A percentile compares a stretch with the other conserved stretches of the same genome.
Conservation (phyloP, 805 yeast species). For the Naumovozyma dairenensis region DNA sequence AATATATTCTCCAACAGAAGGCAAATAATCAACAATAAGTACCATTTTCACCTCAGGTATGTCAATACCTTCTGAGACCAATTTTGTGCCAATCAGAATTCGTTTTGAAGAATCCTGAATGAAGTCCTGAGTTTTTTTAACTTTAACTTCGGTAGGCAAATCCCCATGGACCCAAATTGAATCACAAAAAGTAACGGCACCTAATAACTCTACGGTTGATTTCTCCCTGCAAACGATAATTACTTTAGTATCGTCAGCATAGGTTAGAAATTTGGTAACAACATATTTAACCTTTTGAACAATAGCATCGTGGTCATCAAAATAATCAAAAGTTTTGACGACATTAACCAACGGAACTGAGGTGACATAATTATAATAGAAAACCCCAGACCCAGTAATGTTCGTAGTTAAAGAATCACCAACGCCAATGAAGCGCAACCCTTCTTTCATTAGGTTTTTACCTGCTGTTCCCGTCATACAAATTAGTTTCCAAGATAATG, state of each 20-base stretch:
- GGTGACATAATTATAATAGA: not conserved
- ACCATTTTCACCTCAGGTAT: not conserved
- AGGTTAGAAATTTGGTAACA: not conserved
- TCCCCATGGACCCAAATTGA: not conserved
- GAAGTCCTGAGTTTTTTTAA: not conserved
- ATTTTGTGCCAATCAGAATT: not conserved
- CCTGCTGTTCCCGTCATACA: not conserved
- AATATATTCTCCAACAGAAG: not conserved
- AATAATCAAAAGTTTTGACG: not conserved
- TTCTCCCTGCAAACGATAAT: not conserved
- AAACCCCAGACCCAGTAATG: not conserved
- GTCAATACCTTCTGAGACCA: conserved; percentile 2
- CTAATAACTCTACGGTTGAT: not conserved
- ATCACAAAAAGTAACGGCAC: not conserved
- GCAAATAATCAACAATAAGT: not conserved
- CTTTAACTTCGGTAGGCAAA: not conserved
- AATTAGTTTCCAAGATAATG: not conserved
- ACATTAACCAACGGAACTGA: not conserved
- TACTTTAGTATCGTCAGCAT: not conserved
- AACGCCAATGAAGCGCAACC: not conserved
- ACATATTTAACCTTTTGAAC: not conserved
- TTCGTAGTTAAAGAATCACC: not conserved
- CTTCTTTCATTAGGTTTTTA: not conserved
- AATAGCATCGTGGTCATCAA: not conserved
- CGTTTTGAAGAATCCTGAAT: not conserved